Conservation (phyloP, 108 stramenopile genomes). For the Ochromonas danica region DNA sequence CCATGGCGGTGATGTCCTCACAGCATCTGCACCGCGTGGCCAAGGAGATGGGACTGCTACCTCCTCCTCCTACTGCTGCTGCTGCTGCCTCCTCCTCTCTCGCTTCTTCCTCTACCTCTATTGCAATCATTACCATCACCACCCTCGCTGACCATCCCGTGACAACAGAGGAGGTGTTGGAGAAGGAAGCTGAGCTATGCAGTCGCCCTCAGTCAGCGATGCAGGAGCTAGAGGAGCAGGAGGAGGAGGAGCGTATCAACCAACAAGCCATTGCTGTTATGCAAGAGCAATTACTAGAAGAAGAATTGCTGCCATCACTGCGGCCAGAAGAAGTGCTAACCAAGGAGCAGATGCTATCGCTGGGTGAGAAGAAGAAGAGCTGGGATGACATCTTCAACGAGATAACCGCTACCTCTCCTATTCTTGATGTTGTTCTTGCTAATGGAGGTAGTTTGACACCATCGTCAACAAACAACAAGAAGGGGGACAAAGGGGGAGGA, state of each 20-base stretch:
- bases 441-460: conserved; percentile 15
- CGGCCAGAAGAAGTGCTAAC: not conserved
- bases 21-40: conserved; percentile 12
- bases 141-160: conserved; percentile 12
- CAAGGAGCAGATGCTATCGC: not conserved
- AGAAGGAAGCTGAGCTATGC: conserved; percentile 14
- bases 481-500: conserved; percentile 8
- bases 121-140: conserved; percentile 15
- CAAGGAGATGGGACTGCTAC: conserved; percentile 13
- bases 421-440: conserved; percentile 16
- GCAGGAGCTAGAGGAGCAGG: conserved; percentile 1
- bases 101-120: conserved; percentile 14
- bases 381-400: conserved; percentile 15
- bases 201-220: conserved; percentile 13
- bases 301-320: not conserved
- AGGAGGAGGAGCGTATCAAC: too few relatives aligned
- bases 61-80: too few relatives aligned
- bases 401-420: conserved; percentile 9
- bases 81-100: too few relatives aligned
- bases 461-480: conserved; percentile 16
- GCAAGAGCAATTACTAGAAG: not conserved
- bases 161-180: conserved; percentile 13
- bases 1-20: conserved; percentile 13
- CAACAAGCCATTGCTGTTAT: not conserved
- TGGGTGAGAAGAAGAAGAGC: conserved; percentile 1